These are phyloP conservation scores for Moelleriella libera DNA, from an alignment of 2,329 filamentous ascomycete species.

Conservation along the genomic window DNA sequence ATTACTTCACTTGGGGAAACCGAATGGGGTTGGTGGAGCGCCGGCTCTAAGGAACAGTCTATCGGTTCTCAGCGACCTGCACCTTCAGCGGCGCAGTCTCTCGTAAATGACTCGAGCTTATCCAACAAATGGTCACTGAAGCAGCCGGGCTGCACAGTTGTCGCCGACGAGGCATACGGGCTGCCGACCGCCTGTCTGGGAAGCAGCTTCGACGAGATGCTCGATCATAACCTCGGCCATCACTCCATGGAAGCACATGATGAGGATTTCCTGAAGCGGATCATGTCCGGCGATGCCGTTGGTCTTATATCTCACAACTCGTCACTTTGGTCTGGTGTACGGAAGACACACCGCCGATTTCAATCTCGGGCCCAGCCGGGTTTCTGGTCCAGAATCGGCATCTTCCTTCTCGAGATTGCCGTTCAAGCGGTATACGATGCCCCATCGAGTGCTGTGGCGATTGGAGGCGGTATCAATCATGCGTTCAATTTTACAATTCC, in stretches of 20 bases:
- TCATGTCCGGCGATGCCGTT: not conserved
- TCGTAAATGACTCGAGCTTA: not conserved
- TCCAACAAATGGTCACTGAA: not conserved
- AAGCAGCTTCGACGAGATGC: slow-evolving; percentile 2
- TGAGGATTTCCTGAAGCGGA: not conserved
- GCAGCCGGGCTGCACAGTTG: not conserved
- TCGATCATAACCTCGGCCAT: slow-evolving; percentile 2
- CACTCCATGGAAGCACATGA: not conserved
- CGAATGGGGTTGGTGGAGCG: slow-evolving; percentile 12
- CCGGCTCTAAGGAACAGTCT: not conserved
- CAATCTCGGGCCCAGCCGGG: slow-evolving; percentile 2
- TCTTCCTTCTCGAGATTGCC: not conserved
- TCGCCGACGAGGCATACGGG: not conserved
- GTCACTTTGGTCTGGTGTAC: not conserved
- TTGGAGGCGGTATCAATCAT: slow-evolving; percentile 4
- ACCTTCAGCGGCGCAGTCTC: not conserved
- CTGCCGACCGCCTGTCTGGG: slow-evolving; percentile 4
- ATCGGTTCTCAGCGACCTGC: not conserved
- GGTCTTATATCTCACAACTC: not conserved
- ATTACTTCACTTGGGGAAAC: slow-evolving; percentile 10
- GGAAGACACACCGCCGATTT: not conserved
- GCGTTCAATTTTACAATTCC: not conserved
- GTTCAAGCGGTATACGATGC: not conserved
- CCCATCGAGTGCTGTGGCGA: slow-evolving; percentile 1
- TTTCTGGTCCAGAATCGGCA: slow-evolving; percentile 1